Conservation (phyloP, 176 grass and related monocot genomes). For the Pontederia crassipes region DNA sequence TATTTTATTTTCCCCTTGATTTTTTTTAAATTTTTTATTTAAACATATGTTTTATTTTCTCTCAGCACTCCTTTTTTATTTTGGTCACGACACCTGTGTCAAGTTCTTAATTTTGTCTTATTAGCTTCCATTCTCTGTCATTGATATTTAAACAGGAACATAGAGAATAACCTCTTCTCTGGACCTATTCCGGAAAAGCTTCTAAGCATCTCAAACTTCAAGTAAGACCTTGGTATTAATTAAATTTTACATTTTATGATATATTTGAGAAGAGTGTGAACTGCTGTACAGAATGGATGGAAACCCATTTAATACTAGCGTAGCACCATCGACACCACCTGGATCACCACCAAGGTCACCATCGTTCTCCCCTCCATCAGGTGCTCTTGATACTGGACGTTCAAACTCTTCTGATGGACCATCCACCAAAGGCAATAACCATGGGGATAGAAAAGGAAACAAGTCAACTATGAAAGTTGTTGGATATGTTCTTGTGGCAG, state of each 20-base stretch:
- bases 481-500: conserved; percentile 68
- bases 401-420: conserved; percentile 36
- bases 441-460: conserved; percentile 29
- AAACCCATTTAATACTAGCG: conserved; percentile 89
- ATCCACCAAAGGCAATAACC: conserved; percentile 19
- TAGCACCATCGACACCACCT: conserved; percentile 52
- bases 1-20: no score
- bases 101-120: background rate
- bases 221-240: conserved; percentile 37
- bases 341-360: conserved; percentile 24
- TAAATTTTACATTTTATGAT: conserved; percentile 16
- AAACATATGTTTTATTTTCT: no score
- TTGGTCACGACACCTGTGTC: background rate
- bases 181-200: conserved; percentile 73
- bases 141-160: conserved; percentile 42
- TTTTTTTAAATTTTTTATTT: background rate
- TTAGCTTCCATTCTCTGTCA: no score
- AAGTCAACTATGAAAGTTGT: conserved; percentile 50
- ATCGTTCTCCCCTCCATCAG: conserved; percentile 39
- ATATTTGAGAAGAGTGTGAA: conserved; percentile 18
- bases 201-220: conserved; percentile 62
- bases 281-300: conserved; percentile 69
- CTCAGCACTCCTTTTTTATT: background rate
- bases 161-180: conserved; percentile 95
- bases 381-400: conserved; percentile 26